Percentiles rank a stretch among this genome's conserved stretches.
phyloP scores from a whole-genome alignment of 352 stramenopile species.

The Pythium brachiatum region DNA sequence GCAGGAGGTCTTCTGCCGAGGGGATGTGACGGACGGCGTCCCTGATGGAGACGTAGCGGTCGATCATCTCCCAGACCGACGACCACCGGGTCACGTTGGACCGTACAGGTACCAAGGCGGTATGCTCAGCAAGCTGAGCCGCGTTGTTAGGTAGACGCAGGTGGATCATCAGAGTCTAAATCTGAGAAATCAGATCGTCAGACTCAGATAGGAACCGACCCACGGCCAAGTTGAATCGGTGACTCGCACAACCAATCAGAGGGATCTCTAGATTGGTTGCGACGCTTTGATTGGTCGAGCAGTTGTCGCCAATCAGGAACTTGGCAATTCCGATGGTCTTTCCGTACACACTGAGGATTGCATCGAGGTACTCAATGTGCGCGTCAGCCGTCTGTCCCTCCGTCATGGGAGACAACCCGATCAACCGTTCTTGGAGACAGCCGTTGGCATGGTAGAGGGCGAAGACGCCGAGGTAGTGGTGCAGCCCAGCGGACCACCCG shows the following conservation, averaged over 20 bases:
- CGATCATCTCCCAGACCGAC: slow-evolving; percentile 7
- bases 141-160: neutral
- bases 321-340: neutral
- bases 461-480: slow-evolving; percentile 19
- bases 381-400: slow-evolving; percentile 13
- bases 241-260: neutral
- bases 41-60: slow-evolving; percentile 9
- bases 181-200: slow-evolving; percentile 6
- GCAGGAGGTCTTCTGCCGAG: slow-evolving; percentile 12
- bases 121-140: neutral
- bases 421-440: slow-evolving; percentile 2
- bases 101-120: slow-evolving; percentile 6
- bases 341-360: neutral
- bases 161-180: slow-evolving; percentile 10
- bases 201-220: neutral
- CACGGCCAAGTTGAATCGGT: slow-evolving; percentile 4
- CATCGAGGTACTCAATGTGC: slow-evolving; percentile 5
- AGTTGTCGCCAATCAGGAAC: slow-evolving; percentile 12
- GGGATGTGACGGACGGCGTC: neutral
- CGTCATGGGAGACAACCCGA: slow-evolving; percentile 12
- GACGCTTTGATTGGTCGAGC: neutral
- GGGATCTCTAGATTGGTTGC: neutral
- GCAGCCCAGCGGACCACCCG: slow-evolving; percentile 10
- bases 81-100: slow-evolving; percentile 13
- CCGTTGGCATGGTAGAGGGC: slow-evolving; percentile 8